Conservation (phyloP, 345 rosid species). For the Brassica juncea region DNA sequence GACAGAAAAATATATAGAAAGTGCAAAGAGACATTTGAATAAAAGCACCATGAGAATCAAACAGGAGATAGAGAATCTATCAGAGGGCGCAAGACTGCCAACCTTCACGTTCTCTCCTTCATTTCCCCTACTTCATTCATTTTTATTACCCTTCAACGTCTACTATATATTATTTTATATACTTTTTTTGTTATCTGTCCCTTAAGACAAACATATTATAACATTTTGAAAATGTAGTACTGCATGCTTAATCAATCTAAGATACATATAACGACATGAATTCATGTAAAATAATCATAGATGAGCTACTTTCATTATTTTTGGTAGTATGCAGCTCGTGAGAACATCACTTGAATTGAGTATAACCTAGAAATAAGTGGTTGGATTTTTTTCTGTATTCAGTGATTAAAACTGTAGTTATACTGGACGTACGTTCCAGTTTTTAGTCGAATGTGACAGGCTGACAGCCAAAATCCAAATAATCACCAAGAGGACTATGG, state of each 20-base stretch:
- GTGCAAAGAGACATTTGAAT: slow-evolving; percentile 27
- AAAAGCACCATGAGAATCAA: slow-evolving; percentile 26
- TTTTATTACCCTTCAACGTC: neutral
- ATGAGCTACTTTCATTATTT: neutral
- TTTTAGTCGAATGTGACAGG: slow-evolving; percentile 1
- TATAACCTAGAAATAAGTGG: neutral
- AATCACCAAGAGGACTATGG: slow-evolving; percentile 24
- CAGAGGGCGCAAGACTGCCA: slow-evolving; percentile 38
- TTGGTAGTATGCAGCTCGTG: neutral
- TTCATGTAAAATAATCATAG: neutral
- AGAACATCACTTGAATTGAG: slow-evolving; percentile 16
- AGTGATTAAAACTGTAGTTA: slow-evolving; percentile 19
- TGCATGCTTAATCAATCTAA: neutral
- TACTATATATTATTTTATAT: neutral
- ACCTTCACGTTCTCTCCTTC: slow-evolving; percentile 37
- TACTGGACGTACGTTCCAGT: neutral
- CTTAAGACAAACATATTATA: neutral
- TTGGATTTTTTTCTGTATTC: neutral
- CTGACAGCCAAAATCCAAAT: slow-evolving; percentile 27
- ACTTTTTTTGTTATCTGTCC: neutral
- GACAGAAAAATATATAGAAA: slow-evolving; percentile 18
- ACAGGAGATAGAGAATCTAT: slow-evolving; percentile 34
- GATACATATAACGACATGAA: neutral
- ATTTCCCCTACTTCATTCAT: slow-evolving; percentile 11
- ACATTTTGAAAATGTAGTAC: neutral